Evolutionary conservation across 1,139 yeast species (phyloP), one percentile per base, ranked within the genome.

Genomic region (Nadsonia starkeyi-henricii): DNA sequence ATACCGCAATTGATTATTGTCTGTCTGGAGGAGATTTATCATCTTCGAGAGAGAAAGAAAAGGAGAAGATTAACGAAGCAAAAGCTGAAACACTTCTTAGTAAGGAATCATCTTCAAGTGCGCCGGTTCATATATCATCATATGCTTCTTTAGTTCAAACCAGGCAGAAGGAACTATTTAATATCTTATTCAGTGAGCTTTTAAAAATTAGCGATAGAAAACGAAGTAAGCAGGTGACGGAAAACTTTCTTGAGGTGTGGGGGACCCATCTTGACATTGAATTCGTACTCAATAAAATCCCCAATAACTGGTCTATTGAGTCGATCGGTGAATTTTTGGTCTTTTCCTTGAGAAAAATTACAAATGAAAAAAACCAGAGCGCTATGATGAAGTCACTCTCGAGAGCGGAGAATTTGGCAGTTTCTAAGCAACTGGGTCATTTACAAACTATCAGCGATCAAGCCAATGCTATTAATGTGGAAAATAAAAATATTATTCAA

Each of bases 261-360:
- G 66, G 66, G 18, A 53, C 51, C 20, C 48, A 53, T 18, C 54
- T 66, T 15, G 68, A 64, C 46, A 49, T 59, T 43, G 52, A 54
- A 20, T 49, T 53, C 30, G 66, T 65, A 18, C 55, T 66, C n/a
- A 52, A 49, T 44, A 54, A 53, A 21, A 53, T 63, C 12, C 67
- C 69, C 1, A 58, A 53, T 17, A 47, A 56, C n/a, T 66, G 70
- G 70, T 63, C 68, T 2, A 53, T 65, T 41, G 67, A 63, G 47
- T 50, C 57, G 33, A 49, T 66, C 18, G 54, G 57, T 21, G 60
- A 54, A n/a, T 65, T 58, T 45, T 49, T 66, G 41, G 45, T 48
- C 13, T 52, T 52, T 20, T 53, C 55, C 19, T 51, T 61, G 43
- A 54, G 61, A n/a, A 46, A 49, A 26, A 21, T 56, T 18, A 44